Evolutionary conservation across 768 basidiomycete genomes (phyloP).

Genomic region (Leccinum barrowsii): DNA sequence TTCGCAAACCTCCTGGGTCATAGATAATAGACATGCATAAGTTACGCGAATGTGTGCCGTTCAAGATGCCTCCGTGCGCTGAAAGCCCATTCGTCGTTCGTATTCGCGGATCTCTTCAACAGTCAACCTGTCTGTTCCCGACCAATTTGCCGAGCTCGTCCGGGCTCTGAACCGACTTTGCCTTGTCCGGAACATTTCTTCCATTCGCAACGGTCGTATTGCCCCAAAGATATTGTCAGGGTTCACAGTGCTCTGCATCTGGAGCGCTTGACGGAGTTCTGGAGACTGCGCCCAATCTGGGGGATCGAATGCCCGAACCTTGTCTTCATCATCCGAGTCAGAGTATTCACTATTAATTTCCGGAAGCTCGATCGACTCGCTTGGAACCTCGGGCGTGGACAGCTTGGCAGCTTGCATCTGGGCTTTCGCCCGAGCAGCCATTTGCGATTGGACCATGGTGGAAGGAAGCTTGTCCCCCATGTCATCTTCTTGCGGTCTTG

Average conservation of each 20-base stretch:
- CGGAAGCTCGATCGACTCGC: slow-evolving; percentile 86
- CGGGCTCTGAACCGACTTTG: slow-evolving; percentile 83
- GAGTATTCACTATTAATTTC: slow-evolving; percentile 98
- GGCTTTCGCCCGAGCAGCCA: slow-evolving; percentile 68
- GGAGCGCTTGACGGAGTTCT: slow-evolving; percentile 72
- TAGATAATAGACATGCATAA: slow-evolving; percentile 9
- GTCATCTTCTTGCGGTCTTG: slow-evolving; percentile 46
- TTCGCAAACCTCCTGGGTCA: neutral
- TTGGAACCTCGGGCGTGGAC: slow-evolving; percentile 48
- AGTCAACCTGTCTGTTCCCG: slow-evolving; percentile 85
- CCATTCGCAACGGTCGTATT: slow-evolving; percentile 84
- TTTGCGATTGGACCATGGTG: slow-evolving; percentile 59
- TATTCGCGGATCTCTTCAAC: slow-evolving; percentile 83
- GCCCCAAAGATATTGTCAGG: slow-evolving; percentile 91
- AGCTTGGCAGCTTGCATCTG: slow-evolving; percentile 59
- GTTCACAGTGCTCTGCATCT: slow-evolving; percentile 81
- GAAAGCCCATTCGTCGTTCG: slow-evolving; percentile 87
- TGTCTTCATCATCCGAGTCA: slow-evolving; percentile 89
- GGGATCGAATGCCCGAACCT: slow-evolving; percentile 65
- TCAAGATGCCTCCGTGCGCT: slow-evolving; percentile 27
- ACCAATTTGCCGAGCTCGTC: slow-evolving; percentile 95
- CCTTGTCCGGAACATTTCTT: slow-evolving; percentile 82
- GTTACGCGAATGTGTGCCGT: neutral
- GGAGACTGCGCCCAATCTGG: slow-evolving; percentile 94
- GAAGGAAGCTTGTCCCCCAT: slow-evolving; percentile 51